Evolutionary conservation across 1,284 basidiomycete genomes (phyloP).

Genomic region (Cryptococcus sp.): DNA sequence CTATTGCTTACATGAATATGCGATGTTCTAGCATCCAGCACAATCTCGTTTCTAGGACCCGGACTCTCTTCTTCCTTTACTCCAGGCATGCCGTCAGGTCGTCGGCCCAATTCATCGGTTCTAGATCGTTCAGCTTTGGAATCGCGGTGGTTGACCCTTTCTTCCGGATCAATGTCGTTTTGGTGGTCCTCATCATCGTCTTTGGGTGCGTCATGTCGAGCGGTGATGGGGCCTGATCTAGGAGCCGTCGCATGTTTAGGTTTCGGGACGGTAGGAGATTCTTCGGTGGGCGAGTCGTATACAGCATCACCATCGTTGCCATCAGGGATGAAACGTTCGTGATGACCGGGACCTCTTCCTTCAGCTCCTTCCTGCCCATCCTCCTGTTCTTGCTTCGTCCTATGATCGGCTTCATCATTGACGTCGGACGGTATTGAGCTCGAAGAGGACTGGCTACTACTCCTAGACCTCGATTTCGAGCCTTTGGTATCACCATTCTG

Average conservation of each 20-base stretch:
- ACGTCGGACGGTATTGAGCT: conserved; percentile 34
- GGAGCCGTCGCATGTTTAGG: not conserved
- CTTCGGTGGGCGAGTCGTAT: conserved; percentile 24
- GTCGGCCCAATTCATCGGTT: conserved; percentile 38
- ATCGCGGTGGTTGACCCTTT: conserved; percentile 14
- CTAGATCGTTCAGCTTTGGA: conserved; percentile 13
- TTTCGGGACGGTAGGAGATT: not conserved
- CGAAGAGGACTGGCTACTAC: conserved; percentile 19
- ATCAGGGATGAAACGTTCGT: conserved; percentile 26
- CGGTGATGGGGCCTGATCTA: conserved; percentile 1
- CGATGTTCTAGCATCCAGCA: conserved; percentile 40
- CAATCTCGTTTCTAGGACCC: conserved; percentile 45
- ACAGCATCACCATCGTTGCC: conserved; percentile 9
- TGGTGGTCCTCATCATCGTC: conserved; percentile 2
- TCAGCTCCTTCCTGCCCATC: conserved; percentile 34
- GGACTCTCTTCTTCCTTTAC: conserved; percentile 46
- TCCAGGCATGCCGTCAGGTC: conserved; percentile 29
- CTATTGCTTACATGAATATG: conserved; percentile 41
- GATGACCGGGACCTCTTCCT: conserved; percentile 34
- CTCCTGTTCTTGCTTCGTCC: conserved; percentile 14
- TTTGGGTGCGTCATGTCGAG: conserved; percentile 1
- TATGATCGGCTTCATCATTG: conserved; percentile 12
- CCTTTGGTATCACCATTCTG: conserved; percentile 11
- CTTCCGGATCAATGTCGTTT: conserved; percentile 23
- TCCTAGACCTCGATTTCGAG: not conserved